These are phyloP conservation scores for Lachancea lanzarotensis DNA, from an alignment of 805 yeast species.

Conservation along the genomic window DNA sequence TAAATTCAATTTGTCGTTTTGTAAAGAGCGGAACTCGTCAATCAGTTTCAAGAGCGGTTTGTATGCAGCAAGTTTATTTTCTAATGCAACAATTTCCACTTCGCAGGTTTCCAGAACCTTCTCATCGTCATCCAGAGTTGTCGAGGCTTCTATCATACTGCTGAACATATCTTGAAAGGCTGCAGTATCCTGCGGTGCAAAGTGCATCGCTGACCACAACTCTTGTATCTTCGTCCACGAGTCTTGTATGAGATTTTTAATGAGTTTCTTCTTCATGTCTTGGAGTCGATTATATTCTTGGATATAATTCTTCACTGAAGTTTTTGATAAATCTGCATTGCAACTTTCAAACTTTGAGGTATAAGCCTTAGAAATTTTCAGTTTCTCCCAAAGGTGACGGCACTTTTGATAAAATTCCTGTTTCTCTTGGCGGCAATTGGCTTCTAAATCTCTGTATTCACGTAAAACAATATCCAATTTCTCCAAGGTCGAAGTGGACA, in stretches of 20 bases:
- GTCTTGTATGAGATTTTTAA: slow-evolving; percentile 61
- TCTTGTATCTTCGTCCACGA: slow-evolving; percentile 52
- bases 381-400: slow-evolving; percentile 47
- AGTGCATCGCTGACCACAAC: slow-evolving; percentile 58
- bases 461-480: slow-evolving; percentile 13
- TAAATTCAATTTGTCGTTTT: slow-evolving; percentile 55
- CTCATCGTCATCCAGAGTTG: slow-evolving; percentile 45
- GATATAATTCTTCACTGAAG: slow-evolving; percentile 45
- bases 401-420: slow-evolving; percentile 36
- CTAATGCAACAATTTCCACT: slow-evolving; percentile 47
- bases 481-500: slow-evolving; percentile 2
- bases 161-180: slow-evolving; percentile 38
- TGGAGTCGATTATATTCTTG: slow-evolving; percentile 52
- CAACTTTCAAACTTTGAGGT: slow-evolving; percentile 35
- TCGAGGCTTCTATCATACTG: slow-evolving; percentile 10
- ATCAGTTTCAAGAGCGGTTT: slow-evolving; percentile 53
- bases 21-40: slow-evolving; percentile 46
- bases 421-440: slow-evolving; percentile 33
- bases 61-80: slow-evolving; percentile 43
- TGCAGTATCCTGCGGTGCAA: slow-evolving; percentile 44
- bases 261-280: slow-evolving; percentile 52
- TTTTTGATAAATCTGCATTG: slow-evolving; percentile 43
- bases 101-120: slow-evolving; percentile 57
- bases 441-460: slow-evolving; percentile 22
- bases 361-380: slow-evolving; percentile 42